Evolutionary conservation across 345 rosid genomes (phyloP), one percentile per base, ranked within the genome.

Genomic region (Mallotus nudiflorus): DNA sequence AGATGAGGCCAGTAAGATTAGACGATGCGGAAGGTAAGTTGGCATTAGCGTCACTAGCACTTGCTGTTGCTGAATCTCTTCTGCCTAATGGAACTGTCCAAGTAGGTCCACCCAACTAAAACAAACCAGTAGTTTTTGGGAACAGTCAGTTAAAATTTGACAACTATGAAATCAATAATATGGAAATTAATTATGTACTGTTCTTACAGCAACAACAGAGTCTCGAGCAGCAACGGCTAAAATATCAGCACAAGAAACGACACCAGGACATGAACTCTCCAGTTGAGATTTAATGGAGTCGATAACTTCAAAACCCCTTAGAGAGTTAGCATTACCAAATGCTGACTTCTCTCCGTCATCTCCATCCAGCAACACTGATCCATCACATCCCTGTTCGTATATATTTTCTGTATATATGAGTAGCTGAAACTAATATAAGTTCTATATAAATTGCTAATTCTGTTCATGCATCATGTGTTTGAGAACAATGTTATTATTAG

Each of bases 21-120:
- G 58, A 71, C 24, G 49, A 39, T 2, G 84, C 83, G 3, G 72
- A 63, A 3, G 93, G 89, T 54, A 89, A 22, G 67, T 76, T 46
- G 64, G 24, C 45, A 45, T 72, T 70, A 15, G 79, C 84, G 0
- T 78, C 72, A 58, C 13, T 76, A 4, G 31, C 40, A 70, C 84
- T 86, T 48, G 89, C 87, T 0, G 83, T 82, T 35, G 84, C 76
- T 4, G 93, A 83, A 72, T 85, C 93, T 82, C 87, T 85, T 56
- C 93, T 83, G 16, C 93, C 91, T 31, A 89, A 55, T 12, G 27
- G 73, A 61, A 86, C 91, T 0, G 63, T 58, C 93, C 94, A 89
- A 28, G 67, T 72, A 2, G 84, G 75, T 27, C 91, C 88, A 3
- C 87, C 84, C 56, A 85, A 68, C 88, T 86, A 74, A 68, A 68